Evolutionary conservation across 2,329 filamentous ascomycete species (phyloP), one percentile per base, ranked within the genome.

Genomic region (Diaporthe sp.): DNA sequence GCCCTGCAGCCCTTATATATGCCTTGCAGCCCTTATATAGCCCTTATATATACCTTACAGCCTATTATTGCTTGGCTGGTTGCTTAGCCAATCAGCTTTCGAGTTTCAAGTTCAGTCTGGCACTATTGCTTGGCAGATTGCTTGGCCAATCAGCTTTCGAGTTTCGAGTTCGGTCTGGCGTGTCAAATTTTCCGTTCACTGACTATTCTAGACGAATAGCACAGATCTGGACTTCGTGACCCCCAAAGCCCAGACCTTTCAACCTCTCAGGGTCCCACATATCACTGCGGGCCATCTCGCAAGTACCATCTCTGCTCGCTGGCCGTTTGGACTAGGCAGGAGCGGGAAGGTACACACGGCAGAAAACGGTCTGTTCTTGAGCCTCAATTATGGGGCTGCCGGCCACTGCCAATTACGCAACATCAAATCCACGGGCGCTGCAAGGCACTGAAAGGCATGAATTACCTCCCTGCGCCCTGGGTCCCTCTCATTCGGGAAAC

Each of bases 311-410:
- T 4, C 22, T 62, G 31, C 22, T 67, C 31, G n/a, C 65, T 53
- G 65, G 65, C 49, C 65, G 34, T 55, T 39, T 70, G 65, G 65
- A 12, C 49, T 70, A 70, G 65, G 65, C 65, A 70, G 65, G 46
- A 55, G 49, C 65, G 49, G 65, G 65, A 51, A 70, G 49, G 65
- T 70, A 42, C 65, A 70, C 46, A 70, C 65, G 65, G 51, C 65
- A 55, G 22, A 19, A 55, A 70, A 70, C 65, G 49, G 34, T 70
- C 65, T 42, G 61, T 65, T 51, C 39, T 62, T 68, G 46, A 70
- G 46, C 65, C 65, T 70, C 65, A 55, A 55, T 55, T 70, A 70
- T 55, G 65, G 65, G 34, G 46, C 31, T 28, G 17, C 51, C 49
- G 49, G 22, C 49, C 49, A 51, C 22, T 51, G 44, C 28, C 39